Evolutionary conservation across 2,329 filamentous ascomycete genomes (phyloP), one percentile per base, ranked within the genome.

Genomic region (Huntiella omanensis): DNA sequence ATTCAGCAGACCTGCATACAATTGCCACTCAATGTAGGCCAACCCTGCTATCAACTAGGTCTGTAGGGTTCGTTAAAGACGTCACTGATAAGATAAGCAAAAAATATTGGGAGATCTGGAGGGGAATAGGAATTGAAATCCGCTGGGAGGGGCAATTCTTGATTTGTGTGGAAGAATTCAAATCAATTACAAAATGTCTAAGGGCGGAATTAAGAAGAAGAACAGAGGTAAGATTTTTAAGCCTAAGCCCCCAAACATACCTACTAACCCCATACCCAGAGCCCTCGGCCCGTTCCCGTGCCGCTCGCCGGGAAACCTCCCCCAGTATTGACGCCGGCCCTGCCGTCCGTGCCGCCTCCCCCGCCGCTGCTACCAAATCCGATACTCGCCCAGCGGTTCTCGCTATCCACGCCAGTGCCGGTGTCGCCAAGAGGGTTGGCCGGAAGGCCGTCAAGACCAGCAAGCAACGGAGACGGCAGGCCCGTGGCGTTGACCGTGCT

Each of bases 371-470:
- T 12, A 19, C 33, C 15, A 47, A 47, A 13, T 13, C 46, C 35
- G 43, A 47, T 34, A 58, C 64, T 50, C 71, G 76, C 4, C 74
- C 77, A 22, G 77, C 81, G n/a, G 69, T 83, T 13, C 73, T 85
- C 36, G 74, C 75, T 35, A 73, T 78, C 12, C 78, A 82, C 53
- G 73, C 77, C 56, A 64, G 66, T 1, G 70, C 76, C 13, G 83
- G 83, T 28, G 69, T 88, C 7, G 63, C 64, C 46, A 85, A 83
- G 60, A 81, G 75, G 58, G 62, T 64, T 50, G 64, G 64, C 46
- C 66, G 71, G 54, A 74, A 74, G 56, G 53, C 62, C n/a, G 62
- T 66, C 5, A 54, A 74, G 56, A 76, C 72, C 54, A 60, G 65
- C 52, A 71, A 67, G 57, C 73, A 73, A 3, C 64, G 68, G 16